Evolutionary conservation across 129 eudicot species (phyloP).

Genomic region (Centrapalus pauciflorus): DNA sequence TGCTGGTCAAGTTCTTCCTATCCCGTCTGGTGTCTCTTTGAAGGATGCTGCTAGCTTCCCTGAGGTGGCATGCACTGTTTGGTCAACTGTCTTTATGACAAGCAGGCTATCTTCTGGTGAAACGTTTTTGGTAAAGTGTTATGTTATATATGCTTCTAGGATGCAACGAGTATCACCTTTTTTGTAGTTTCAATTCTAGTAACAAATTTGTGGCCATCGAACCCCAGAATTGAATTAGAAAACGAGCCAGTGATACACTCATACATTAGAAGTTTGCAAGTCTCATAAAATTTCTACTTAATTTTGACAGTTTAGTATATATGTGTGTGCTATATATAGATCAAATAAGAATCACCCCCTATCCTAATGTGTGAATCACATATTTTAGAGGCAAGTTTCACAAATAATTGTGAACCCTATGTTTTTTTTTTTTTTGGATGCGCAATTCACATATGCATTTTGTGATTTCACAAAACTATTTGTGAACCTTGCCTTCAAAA

Average conservation of each 20-base stretch:
- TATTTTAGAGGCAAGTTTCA: too few species aligned
- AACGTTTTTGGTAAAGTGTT: conserved; percentile 64
- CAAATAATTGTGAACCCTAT: too few species aligned
- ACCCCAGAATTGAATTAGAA: not conserved
- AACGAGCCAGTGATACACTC: not conserved
- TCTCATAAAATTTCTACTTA: not conserved
- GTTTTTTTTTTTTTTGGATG: too few species aligned
- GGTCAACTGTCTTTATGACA: conserved; percentile 97
- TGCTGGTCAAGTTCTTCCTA: conserved; percentile 84
- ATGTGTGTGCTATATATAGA: not conserved
- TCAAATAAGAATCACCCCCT: too few species aligned
- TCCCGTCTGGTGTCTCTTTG: conserved; percentile 80
- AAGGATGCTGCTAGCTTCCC: conserved; percentile 96
- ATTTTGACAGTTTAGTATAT: not conserved
- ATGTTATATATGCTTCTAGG: not conserved
- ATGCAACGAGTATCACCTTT: not conserved
- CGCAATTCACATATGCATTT: too few species aligned
- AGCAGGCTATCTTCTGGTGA: conserved; percentile 84
- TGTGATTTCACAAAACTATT: too few species aligned
- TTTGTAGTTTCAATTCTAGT: not conserved
- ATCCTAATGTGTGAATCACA: too few species aligned
- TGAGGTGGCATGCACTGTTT: conserved; percentile 96
- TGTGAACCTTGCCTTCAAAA: too few species aligned
- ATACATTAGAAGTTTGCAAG: not conserved
- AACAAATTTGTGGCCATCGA: not conserved